phyloP scores from a whole-genome alignment of 352 stramenopile genomes.

The Aphanomyces cochlioides region DNA sequence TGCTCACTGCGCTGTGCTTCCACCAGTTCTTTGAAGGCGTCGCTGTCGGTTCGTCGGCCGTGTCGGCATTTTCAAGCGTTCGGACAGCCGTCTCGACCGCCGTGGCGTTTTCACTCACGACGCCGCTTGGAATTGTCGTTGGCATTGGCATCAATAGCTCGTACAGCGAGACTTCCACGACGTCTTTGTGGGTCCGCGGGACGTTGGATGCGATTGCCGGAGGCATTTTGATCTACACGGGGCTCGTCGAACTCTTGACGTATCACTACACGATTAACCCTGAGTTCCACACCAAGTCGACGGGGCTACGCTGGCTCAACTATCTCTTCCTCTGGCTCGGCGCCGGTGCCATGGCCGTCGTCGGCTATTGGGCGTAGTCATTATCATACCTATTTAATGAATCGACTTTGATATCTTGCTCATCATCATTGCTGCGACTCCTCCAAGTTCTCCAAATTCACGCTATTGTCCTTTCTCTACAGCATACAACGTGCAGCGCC shows the following conservation, averaged over 20 bases:
- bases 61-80: conserved; percentile 36
- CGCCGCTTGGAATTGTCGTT: conserved; percentile 48
- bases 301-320: neutral
- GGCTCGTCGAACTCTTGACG: conserved; percentile 59
- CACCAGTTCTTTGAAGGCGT: conserved; percentile 78
- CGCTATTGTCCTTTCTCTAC: too few relatives aligned
- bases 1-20: conserved; percentile 61
- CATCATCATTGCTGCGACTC: too few relatives aligned
- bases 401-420: too few relatives aligned
- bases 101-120: conserved; percentile 55
- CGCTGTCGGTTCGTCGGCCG: conserved; percentile 45
- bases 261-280: conserved; percentile 67
- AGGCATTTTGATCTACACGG: conserved; percentile 68
- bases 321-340: conserved; percentile 2
- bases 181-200: conserved; percentile 56
- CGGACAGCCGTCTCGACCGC: conserved; percentile 45
- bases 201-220: conserved; percentile 60
- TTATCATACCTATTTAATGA: neutral
- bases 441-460: too few relatives aligned
- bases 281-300: conserved; percentile 37
- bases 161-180: conserved; percentile 48
- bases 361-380: conserved; percentile 1
- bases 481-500: too few relatives aligned
- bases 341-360: conserved; percentile 10
- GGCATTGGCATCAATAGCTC: conserved; percentile 51